Conservation (phyloP, 768 basidiomycete species). For the Tricholoma hemisulphureum region DNA sequence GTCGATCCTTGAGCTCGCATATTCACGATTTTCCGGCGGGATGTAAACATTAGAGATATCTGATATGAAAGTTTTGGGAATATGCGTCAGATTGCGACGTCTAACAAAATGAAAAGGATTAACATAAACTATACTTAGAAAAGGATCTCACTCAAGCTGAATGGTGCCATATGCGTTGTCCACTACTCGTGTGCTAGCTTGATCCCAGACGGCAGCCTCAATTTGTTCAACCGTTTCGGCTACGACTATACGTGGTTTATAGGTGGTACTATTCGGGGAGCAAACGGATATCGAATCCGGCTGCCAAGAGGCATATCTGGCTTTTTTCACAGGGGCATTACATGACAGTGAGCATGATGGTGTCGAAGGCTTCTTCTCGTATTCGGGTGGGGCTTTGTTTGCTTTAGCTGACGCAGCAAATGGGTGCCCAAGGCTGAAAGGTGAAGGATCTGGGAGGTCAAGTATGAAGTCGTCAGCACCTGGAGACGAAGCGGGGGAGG, state of each 20-base stretch:
- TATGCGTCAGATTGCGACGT: conserved; percentile 40
- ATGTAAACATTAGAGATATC: conserved; percentile 49
- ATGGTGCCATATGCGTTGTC: conserved; percentile 50
- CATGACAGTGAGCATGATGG: conserved; percentile 14
- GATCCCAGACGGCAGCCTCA: conserved; percentile 47
- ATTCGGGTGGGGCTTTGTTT: conserved; percentile 39
- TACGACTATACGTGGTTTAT: not conserved
- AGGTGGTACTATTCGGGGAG: conserved; percentile 2
- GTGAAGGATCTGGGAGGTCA: conserved; percentile 13
- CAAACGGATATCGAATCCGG: conserved; percentile 3
- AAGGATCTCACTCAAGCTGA: conserved; percentile 47
- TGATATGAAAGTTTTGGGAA: conserved; percentile 48
- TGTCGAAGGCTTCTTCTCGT: conserved; percentile 37
- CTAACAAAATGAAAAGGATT: conserved; percentile 25
- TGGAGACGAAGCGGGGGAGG: conserved; percentile 32
- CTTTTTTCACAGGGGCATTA: conserved; percentile 7
- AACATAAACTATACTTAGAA: not conserved
- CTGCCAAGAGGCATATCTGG: conserved; percentile 13
- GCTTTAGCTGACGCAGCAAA: conserved; percentile 60
- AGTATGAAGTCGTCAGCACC: conserved; percentile 13
- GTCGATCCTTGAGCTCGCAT: conserved; percentile 6
- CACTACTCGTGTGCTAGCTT: conserved; percentile 41
- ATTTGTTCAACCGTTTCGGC: conserved; percentile 25
- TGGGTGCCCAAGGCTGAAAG: conserved; percentile 38
- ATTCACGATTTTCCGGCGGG: conserved; percentile 35